Evolutionary conservation across 2,329 filamentous ascomycete species (phyloP), one percentile per base, ranked within the genome.

Genomic region (Cryphonectria radicalis): DNA sequence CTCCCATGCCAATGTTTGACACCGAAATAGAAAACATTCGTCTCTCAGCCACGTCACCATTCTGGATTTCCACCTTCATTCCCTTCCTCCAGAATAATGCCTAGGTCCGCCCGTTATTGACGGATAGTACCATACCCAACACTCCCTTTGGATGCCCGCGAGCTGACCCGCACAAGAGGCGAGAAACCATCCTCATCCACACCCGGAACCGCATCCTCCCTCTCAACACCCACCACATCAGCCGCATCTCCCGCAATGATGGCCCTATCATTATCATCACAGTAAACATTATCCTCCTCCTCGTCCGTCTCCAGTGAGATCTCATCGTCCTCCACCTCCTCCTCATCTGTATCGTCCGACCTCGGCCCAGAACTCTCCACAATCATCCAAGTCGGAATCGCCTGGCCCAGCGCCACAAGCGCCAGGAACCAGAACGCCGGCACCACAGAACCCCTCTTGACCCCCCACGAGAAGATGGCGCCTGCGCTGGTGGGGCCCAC

Each of bases 391-490:
- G 92, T 88, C 0, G 94, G 92, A 2, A 97, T 80, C 0, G 89
- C 89, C 25, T 92, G 92, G 1, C 94, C 64, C 0, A 88, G 73
- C 0, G 90, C 87, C 62, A 97, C 83, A 0, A 82, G 76, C 0
- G 89, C 86, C n/a, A 98, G 84, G 4, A 92, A 84, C 90, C 93
- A 97, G 88, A 93, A 98, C 0, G 95, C 91, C 0, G 92, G 83
- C 67, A 97, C 88, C 42, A 96, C 86, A 78, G 93, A 95, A 0
- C 93, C 93, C 42, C 86, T 83, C 76, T 92, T 88, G 0, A 94
- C 89, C 0, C 95, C 95, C 82, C 88, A 89, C 0, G 90, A 92
- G 77, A 97, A 98, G 0, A 90, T 84, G 1, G 85, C 82, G 0
- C 95, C 95, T 0, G 90, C 87, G 46, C 92, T 80, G 0, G 93